These are phyloP conservation scores for Xylaria intraflava DNA, from an alignment of 495 filamentous ascomycete genomes.

Conservation along the genomic window DNA sequence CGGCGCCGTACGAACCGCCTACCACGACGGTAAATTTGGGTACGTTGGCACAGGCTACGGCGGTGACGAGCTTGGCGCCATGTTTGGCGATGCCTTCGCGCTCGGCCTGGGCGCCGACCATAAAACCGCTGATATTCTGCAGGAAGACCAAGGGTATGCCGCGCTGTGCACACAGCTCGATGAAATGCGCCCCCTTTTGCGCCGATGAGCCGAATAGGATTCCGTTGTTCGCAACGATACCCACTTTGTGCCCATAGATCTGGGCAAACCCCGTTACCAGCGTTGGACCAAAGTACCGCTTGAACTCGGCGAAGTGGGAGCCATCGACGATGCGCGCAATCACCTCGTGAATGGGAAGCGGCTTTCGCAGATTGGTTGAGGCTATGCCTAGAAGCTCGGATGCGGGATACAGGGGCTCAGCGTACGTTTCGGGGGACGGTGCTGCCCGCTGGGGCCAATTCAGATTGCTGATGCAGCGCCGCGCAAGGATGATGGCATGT, in stretches of 20 bases:
- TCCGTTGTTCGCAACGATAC: constrained; percentile 94
- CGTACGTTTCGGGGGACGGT: constrained; percentile 20
- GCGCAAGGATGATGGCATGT: constrained; percentile 81
- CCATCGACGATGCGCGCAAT: constrained; percentile 94
- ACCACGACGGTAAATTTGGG: constrained; percentile 97
- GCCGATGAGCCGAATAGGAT: constrained; percentile 90
- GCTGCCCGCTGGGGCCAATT: constrained; percentile 59
- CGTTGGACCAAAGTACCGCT: constrained; percentile 82
- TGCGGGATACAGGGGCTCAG: constrained; percentile 75
- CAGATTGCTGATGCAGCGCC: constrained; percentile 77
- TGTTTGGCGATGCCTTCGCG: constrained; percentile 96
- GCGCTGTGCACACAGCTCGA: constrained; percentile 91
- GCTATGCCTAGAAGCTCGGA: constrained; percentile 82
- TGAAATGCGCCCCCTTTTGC: constrained; percentile 95
- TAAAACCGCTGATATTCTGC: constrained; percentile 96
- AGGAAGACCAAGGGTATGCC: constrained; percentile 86
- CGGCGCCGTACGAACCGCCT: constrained; percentile 77
- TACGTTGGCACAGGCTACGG: constrained; percentile 89
- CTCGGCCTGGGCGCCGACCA: constrained; percentile 92
- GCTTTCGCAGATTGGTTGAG: constrained; percentile 77
- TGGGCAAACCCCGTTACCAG: constrained; percentile 88
- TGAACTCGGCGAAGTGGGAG: constrained; percentile 87
- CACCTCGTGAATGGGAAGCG: constrained; percentile 79
- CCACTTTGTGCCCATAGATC: constrained; percentile 87
- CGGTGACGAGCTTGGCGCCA: constrained; percentile 93